Conservation (phyloP, 805 yeast genomes). For the Candida broadrunensis region DNA sequence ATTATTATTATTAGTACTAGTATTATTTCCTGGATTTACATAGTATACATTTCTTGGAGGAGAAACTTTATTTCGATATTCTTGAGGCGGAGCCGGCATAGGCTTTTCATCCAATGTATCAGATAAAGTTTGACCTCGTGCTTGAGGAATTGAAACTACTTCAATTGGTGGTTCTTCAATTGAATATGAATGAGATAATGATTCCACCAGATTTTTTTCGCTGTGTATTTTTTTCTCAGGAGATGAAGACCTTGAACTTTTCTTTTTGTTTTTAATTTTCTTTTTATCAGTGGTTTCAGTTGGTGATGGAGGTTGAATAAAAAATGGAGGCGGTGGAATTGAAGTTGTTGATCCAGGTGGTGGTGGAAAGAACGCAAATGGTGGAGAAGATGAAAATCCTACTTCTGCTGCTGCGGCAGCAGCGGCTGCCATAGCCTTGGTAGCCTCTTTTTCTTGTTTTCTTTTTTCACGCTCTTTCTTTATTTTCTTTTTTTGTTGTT, state of each 20-base stretch:
- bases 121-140: no score
- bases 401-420: constrained; percentile 11
- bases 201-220: no score
- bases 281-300: constrained; percentile 7
- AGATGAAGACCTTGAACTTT: background rate
- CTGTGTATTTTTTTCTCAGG: no score
- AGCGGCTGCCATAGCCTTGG: constrained; percentile 5
- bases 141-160: no score
- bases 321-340: constrained; percentile 5
- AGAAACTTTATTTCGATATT: background rate
- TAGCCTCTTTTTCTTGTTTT: background rate
- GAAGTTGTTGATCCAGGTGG: constrained; percentile 5
- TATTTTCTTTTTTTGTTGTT: constrained; percentile 7
- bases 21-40: no score
- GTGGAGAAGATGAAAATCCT: constrained; percentile 9
- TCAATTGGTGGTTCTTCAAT: background rate
- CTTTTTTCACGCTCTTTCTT: constrained; percentile 1
- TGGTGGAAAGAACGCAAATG: constrained; percentile 4
- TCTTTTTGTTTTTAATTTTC: background rate
- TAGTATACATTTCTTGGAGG: background rate
- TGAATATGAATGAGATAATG: no score
- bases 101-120: no score
- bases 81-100: no score
- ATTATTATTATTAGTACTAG: background rate
- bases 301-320: constrained; percentile 9